Conservation (phyloP, 1,284 basidiomycete genomes). For the Heterobasidion occidentale region DNA sequence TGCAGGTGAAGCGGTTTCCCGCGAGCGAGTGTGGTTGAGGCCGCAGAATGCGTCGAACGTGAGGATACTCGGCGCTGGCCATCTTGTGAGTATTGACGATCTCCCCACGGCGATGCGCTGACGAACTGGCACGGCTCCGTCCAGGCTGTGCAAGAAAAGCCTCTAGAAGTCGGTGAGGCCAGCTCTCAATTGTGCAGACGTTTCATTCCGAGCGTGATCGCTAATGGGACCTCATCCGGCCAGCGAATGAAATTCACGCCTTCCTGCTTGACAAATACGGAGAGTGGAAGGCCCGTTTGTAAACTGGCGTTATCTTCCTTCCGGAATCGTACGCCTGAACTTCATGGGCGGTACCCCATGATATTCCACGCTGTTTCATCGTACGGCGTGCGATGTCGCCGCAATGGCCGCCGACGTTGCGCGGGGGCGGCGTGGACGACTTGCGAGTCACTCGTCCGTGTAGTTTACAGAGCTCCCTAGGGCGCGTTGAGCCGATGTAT, state of each 20-base stretch:
- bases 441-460: too few species aligned
- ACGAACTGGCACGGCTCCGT: not conserved
- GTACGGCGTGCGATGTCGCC: too few species aligned
- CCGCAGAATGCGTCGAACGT: slow-evolving; percentile 52
- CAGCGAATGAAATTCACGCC: slow-evolving; percentile 7
- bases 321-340: too few species aligned
- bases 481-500: too few species aligned
- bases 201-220: not conserved
- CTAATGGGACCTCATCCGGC: not conserved
- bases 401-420: too few species aligned
- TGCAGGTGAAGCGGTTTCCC: not conserved
- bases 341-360: too few species aligned
- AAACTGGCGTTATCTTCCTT: not conserved
- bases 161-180: slow-evolving; percentile 18
- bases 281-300: not conserved
- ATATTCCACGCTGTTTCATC: too few species aligned
- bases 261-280: not conserved
- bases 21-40: slow-evolving; percentile 52
- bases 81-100: not conserved
- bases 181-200: not conserved
- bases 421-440: too few species aligned
- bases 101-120: not conserved
- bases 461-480: too few species aligned
- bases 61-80: slow-evolving; percentile 33
- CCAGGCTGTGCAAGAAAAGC: slow-evolving; percentile 21